phyloP scores from a whole-genome alignment of 345 rosid genomes.

The Eucalyptus leucophloia region DNA sequence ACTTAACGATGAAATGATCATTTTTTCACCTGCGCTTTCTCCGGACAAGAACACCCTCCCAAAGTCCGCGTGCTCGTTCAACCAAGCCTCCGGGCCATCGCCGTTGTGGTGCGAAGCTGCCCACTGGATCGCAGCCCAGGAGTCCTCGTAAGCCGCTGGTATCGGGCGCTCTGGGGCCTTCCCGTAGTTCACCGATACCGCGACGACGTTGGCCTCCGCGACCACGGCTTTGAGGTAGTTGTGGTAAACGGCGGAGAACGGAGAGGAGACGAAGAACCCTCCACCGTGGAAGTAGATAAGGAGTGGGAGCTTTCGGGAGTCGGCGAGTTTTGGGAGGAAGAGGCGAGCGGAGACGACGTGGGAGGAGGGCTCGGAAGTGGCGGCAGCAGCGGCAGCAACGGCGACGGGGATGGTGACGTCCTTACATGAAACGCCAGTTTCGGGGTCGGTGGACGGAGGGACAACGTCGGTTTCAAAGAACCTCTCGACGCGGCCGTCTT shows the following conservation, averaged over 20 bases:
- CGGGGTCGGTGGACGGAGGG: conserved; percentile 43
- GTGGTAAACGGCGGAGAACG: background rate
- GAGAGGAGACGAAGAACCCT: background rate
- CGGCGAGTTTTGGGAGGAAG: conserved; percentile 27
- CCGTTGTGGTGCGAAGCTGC: conserved; percentile 7
- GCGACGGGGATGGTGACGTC: conserved; percentile 42
- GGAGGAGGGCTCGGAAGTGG: background rate
- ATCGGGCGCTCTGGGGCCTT: conserved; percentile 69
- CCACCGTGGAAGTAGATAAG: conserved; percentile 28
- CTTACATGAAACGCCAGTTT: conserved; percentile 43
- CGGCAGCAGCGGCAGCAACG: background rate
- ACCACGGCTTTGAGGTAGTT: background rate
- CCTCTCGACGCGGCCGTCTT: conserved; percentile 55
- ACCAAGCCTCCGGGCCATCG: conserved; percentile 22
- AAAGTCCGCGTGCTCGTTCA: conserved; percentile 32
- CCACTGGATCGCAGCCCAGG: conserved; percentile 50
- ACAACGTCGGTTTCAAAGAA: conserved; percentile 34
- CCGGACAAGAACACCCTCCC: conserved; percentile 36
- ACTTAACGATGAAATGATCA: background rate
- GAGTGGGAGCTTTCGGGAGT: conserved; percentile 40
- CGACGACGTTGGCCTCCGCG: conserved; percentile 36
- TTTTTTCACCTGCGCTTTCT: conserved; percentile 47
- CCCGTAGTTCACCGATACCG: conserved; percentile 57
- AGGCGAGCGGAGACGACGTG: conserved; percentile 32
- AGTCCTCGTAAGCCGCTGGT: conserved; percentile 58